phyloP scores from a whole-genome alignment of 2,329 filamentous ascomycete genomes.

The Fusarium aywerte region DNA sequence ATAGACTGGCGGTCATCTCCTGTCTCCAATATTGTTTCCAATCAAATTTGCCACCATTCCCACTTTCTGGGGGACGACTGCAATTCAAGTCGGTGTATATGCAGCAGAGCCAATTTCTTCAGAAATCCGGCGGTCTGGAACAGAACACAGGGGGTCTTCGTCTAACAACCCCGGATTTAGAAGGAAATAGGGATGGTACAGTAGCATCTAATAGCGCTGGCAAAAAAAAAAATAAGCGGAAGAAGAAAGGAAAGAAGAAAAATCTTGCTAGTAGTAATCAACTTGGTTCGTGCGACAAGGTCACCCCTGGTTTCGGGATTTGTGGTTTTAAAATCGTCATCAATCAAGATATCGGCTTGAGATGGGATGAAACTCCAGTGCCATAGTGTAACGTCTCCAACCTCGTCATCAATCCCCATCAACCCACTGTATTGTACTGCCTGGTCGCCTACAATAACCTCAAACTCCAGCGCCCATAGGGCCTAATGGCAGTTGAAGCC shows the following conservation, averaged over 20 bases:
- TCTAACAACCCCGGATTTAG: constrained; percentile 40
- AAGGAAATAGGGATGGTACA: constrained; percentile 18
- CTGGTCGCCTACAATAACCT: not conserved
- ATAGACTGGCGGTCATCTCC: not conserved
- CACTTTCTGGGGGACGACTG: constrained; percentile 10
- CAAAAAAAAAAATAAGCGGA: constrained; percentile 7
- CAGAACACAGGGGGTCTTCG: constrained; percentile 19
- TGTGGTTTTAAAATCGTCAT: constrained; percentile 6
- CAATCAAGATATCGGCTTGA: not conserved
- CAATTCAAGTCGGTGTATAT: constrained; percentile 41
- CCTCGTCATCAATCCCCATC: constrained; percentile 21
- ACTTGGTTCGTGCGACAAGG: constrained; percentile 19
- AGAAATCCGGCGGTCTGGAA: constrained; percentile 40
- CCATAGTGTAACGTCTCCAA: constrained; percentile 5
- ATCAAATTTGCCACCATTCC: constrained; percentile 40
- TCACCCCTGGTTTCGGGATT: constrained; percentile 11
- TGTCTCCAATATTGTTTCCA: constrained; percentile 16
- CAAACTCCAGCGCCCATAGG: constrained; percentile 11
- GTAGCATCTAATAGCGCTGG: constrained; percentile 4
- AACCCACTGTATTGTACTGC: not conserved
- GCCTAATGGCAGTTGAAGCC: constrained; percentile 41
- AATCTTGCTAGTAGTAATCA: constrained; percentile 12
- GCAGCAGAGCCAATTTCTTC: constrained; percentile 10
- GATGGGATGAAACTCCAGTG: constrained; percentile 14
- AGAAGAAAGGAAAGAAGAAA: constrained; percentile 30